Evolutionary conservation across 176 grass and related monocot genomes (phyloP).

Genomic region (Phoenix roebelenii): DNA sequence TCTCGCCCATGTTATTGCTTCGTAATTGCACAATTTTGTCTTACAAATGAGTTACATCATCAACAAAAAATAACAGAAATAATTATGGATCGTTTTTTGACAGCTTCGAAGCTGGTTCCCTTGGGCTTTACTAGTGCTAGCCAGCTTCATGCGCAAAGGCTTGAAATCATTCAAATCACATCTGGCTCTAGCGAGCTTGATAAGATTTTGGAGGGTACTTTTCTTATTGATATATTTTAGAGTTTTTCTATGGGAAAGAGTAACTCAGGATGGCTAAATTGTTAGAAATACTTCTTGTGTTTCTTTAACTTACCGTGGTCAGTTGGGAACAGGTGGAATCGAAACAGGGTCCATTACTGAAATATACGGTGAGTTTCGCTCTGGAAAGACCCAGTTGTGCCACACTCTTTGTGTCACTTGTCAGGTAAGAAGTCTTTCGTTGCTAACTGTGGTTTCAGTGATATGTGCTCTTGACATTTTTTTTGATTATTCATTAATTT

Average conservation of each 20-base stretch:
- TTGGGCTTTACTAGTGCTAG: conserved; percentile 88
- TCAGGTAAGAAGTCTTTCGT: conserved; percentile 34
- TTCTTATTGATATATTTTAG: not conserved
- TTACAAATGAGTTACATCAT: no score
- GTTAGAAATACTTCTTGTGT: no score
- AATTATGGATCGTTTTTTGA: not conserved
- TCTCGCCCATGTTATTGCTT: conserved; percentile 4
- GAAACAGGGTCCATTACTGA: conserved; percentile 97
- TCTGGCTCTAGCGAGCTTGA: conserved; percentile 93
- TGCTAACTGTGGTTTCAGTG: no score
- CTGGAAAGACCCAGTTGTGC: conserved; percentile 78
- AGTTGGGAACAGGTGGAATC: conserved; percentile 50
- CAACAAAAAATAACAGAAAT: no score
- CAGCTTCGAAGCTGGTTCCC: conserved; percentile 85
- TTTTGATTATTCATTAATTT: conserved; percentile 2
- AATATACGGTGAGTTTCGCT: conserved; percentile 90
- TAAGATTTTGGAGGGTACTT: conserved; percentile 77
- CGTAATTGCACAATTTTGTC: no score
- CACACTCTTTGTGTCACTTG: conserved; percentile 97
- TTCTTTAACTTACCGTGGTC: not conserved
- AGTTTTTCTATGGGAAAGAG: not conserved
- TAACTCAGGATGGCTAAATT: not conserved
- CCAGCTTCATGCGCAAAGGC: conserved; percentile 81
- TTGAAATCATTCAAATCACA: conserved; percentile 89
- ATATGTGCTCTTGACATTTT: no score